Base-by-base conservation (phyloP, 2,329 filamentous ascomycete species). In the Venturia asperata region DNA sequence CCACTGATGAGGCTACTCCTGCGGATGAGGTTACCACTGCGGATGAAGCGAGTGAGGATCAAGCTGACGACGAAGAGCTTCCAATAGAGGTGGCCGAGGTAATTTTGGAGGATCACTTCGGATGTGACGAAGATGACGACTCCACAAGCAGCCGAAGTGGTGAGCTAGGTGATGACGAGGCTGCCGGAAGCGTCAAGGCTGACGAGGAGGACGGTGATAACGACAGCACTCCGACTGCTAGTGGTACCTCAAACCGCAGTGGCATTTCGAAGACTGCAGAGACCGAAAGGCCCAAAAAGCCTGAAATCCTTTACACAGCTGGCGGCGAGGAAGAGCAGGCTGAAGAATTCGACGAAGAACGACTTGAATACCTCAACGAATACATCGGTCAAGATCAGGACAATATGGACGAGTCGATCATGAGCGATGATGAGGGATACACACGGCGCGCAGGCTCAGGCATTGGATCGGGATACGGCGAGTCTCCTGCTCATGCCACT, bases 361-460 rank as follows among this genome's bases (percentile, higher is more conserved):
- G 47, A 52, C 47, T 27, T 52, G 21, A 27, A 1, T 52, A 52
- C 47, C 47, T 52, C 47, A 21, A 52, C 47, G 47, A 52, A 27
- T 52, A 52, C 21, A 52, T 52, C 24, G 47, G n/a, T 15, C 47
- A 24, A 2, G n/a, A 27, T 27, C 47, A 52, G 4, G n/a, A 27
- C 52, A 9, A 34, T 17, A 58, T 0, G 15, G 27, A 58, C 21
- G 52, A 34, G 30, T 58, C 52, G 1, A 37, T 58, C 24, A 58
- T 58, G 52, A 34, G 27, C 19, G 52, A 58, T 37, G 52, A 58
- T 58, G 52, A 58, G 30, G 52, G 30, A 39, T 58, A 58, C 17
- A 58, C 52, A 30, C 52, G 52, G 30, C 52, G n/a, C 10, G 21
- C 27, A 1, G 47, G 47, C 21, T 15, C 15, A 17, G 47, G 21